Percentiles rank a stretch among this genome's conserved stretches.
Evolutionary conservation across 2,329 filamentous ascomycete genomes (phyloP).

Genomic region (Beauveria asiatica): DNA sequence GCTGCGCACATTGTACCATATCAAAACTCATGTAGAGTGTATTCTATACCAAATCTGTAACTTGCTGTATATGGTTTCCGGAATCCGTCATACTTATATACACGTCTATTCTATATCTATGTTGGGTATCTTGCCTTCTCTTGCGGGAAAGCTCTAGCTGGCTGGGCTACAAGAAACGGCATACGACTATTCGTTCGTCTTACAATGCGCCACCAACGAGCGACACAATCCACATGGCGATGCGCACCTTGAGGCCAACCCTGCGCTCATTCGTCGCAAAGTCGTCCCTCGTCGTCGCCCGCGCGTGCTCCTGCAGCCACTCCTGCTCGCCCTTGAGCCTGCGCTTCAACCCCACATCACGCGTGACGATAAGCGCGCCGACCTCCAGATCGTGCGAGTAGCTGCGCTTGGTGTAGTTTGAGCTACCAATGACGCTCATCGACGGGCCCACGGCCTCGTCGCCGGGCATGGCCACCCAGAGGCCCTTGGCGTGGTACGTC

Average conservation of each 20-base stretch:
- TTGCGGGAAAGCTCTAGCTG: not conserved
- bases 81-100: not conserved
- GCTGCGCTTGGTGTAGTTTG: conserved; percentile 91
- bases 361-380: conserved; percentile 77
- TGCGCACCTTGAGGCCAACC: conserved; percentile 73
- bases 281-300: conserved; percentile 62
- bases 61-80: not conserved
- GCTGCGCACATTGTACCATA: conserved; percentile 5
- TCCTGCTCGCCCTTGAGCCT: conserved; percentile 71
- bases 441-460: conserved; percentile 52
- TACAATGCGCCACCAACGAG: conserved; percentile 81
- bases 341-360: conserved; percentile 60
- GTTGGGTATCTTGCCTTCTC: not conserved
- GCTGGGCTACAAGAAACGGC: too few relatives aligned
- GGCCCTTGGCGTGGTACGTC: conserved; percentile 96
- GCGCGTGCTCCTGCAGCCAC: conserved; percentile 70
- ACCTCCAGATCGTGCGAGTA: conserved; percentile 89
- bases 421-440: conserved; percentile 79
- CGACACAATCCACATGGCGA: conserved; percentile 91
- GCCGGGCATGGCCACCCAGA: conserved; percentile 74
- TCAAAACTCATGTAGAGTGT: conserved; percentile 6
- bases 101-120: not conserved
- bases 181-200: not conserved
- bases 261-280: conserved; percentile 73
- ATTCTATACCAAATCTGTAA: conserved; percentile 4